Conservation (phyloP, 1,284 basidiomycete genomes). For the Apiotrichum siamense region DNA sequence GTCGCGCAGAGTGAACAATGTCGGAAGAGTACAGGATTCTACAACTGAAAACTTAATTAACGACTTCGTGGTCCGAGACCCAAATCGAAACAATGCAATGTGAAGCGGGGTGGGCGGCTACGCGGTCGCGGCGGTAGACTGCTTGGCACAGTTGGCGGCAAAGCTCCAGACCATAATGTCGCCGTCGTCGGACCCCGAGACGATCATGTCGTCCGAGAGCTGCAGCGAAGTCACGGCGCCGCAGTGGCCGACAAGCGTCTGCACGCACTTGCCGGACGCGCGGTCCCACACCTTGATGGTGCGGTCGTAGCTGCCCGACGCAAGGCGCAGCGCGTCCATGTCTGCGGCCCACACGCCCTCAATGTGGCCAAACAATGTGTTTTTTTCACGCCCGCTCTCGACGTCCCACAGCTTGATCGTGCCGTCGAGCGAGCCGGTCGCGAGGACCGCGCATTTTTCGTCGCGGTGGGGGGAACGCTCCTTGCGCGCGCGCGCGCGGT, state of each 20-base stretch:
- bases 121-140: no score
- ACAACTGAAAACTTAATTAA: no score
- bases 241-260: constrained; percentile 89
- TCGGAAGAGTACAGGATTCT: no score
- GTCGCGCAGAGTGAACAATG: no score
- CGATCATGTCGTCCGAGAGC: constrained; percentile 89
- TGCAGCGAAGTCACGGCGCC: constrained; percentile 88
- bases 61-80: no score
- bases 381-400: constrained; percentile 68
- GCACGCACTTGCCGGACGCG: constrained; percentile 78
- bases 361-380: constrained; percentile 84
- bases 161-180: constrained; percentile 66
- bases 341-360: constrained; percentile 96
- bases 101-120: no score
- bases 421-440: constrained; percentile 90
- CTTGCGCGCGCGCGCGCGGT: neutral
- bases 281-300: constrained; percentile 73
- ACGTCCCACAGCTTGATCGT: constrained; percentile 97
- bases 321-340: constrained; percentile 83
- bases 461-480: constrained; percentile 22
- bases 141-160: no score
- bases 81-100: no score
- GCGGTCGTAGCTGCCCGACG: constrained; percentile 71
- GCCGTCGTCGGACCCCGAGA: constrained; percentile 66
- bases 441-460: constrained; percentile 59